These are phyloP conservation scores for Eugenia klotzschiana DNA, from an alignment of 441 rosid species.

Conservation along the genomic window DNA sequence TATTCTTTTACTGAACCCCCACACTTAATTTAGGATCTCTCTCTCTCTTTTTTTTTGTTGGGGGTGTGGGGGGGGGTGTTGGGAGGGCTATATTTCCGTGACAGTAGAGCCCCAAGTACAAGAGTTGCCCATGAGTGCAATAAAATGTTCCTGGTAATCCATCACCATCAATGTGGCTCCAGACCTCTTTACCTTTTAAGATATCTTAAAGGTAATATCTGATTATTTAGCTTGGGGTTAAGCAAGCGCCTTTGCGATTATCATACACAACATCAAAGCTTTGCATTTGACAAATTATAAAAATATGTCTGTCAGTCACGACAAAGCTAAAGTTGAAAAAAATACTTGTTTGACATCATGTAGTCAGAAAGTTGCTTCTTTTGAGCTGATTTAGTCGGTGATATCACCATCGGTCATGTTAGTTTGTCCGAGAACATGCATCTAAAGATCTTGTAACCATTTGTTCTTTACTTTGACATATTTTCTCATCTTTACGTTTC, in stretches of 20 bases:
- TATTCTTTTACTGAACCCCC: neutral
- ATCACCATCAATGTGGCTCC: neutral
- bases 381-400: neutral
- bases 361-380: neutral
- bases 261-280: neutral
- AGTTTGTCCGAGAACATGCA: neutral
- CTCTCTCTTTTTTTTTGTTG: neutral
- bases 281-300: neutral
- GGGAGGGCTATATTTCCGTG: neutral
- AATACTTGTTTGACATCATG: neutral
- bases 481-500: constrained; percentile 2
- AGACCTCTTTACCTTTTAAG: neutral
- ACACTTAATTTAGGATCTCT: neutral
- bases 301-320: neutral
- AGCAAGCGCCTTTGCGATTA: neutral
- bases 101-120: neutral
- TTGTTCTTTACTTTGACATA: neutral
- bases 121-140: neutral
- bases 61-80: too few relatives aligned
- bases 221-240: neutral
- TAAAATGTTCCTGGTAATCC: neutral
- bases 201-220: neutral
- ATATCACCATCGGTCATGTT: neutral
- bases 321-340: neutral
- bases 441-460: neutral